A percentile compares a stretch with the other conserved stretches of the same genome.
Conservation (phyloP, 441 rosid genomes). For the Biscutella laevigata region DNA sequence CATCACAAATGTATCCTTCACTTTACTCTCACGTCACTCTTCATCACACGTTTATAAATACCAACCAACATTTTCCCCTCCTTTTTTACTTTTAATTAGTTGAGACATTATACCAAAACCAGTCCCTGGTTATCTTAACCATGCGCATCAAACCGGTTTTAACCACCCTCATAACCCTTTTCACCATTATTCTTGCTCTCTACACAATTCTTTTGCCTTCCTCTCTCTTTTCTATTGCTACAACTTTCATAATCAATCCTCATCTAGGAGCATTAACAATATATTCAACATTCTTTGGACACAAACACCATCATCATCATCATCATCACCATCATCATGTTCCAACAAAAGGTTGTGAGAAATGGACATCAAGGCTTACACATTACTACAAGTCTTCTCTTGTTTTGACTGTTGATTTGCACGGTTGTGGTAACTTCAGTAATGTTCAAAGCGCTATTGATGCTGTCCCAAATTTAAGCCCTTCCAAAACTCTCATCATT, state of each 20-base stretch:
- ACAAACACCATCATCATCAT: neutral
- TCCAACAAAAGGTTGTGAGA: slow-evolving; percentile 7
- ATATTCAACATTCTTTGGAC: slow-evolving; percentile 16
- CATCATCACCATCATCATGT: neutral
- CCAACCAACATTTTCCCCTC: neutral
- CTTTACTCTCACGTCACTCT: slow-evolving; percentile 20
- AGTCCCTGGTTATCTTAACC: neutral
- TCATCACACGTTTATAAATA: slow-evolving; percentile 11
- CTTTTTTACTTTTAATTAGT: neutral
- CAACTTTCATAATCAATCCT: slow-evolving; percentile 5
- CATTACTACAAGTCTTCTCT: slow-evolving; percentile 27
- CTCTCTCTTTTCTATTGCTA: slow-evolving; percentile 6
- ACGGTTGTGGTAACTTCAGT: slow-evolving; percentile 59
- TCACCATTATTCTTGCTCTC: slow-evolving; percentile 11
- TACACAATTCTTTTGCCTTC: neutral
- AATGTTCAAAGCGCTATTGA: slow-evolving; percentile 66
- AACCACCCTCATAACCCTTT: neutral
- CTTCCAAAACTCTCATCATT: slow-evolving; percentile 44
- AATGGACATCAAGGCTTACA: slow-evolving; percentile 36
- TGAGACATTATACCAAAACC: neutral
- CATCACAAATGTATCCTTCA: slow-evolving; percentile 16
- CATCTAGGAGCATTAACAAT: slow-evolving; percentile 10
- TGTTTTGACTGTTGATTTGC: slow-evolving; percentile 49
- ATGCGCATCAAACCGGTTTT: slow-evolving; percentile 14
- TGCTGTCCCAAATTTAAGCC: slow-evolving; percentile 42